Base-by-base conservation (phyloP, 495 filamentous ascomycete species). In the Thermochaetoides thermophila region DNA sequence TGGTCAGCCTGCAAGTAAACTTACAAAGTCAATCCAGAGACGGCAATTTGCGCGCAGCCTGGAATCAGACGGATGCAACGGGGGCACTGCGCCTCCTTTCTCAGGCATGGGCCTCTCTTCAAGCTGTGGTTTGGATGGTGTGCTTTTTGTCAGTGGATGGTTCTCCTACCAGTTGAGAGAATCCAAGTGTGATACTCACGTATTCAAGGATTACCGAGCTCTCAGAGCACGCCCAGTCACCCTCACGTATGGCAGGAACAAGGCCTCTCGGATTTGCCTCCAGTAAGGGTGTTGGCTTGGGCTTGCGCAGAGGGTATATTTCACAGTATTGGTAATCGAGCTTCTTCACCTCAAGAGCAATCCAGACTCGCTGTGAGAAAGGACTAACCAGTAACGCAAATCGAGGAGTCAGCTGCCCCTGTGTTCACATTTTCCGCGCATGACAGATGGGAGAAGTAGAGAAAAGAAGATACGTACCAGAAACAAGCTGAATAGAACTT, bases 311-410 rank as follows among this genome's bases (percentile, higher is more conserved):
- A 3, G 84, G 84, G 47, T 94, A 81, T 17, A 84, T 76, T 52
- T 94, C 87, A 40, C 86, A 77, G 51, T 96, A 96, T 49, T 94
- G 82, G 45, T 96, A 96, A 14, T 63, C 62, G 26, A 92, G 64
- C 4, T 72, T 67, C 51, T 93, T 94, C 31, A 74, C 57, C 54
- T 96, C 85, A n/a, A 96, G 64, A 5, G 87, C 76, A 42, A 96
- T 92, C 87, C 87, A 96, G 13, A 93, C 84, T 9, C 87, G 76
- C 56, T 95, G 86, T 2, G 89, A 84, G 53, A 93, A 94, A 38
- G 60, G 57, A 42, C 59, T 61, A 32, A 35, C 32, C 17, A 38
- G 20, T n/a, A 20, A 27, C 28, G 19, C 9, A 36, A 20, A n/a
- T n/a, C n/a, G n/a, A n/a, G n/a, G n/a, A n/a, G n/a, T n/a, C n/a